Base-by-base conservation (phyloP, 2,329 filamentous ascomycete genomes). In the Stagonosporopsis cucurbitacearum region DNA sequence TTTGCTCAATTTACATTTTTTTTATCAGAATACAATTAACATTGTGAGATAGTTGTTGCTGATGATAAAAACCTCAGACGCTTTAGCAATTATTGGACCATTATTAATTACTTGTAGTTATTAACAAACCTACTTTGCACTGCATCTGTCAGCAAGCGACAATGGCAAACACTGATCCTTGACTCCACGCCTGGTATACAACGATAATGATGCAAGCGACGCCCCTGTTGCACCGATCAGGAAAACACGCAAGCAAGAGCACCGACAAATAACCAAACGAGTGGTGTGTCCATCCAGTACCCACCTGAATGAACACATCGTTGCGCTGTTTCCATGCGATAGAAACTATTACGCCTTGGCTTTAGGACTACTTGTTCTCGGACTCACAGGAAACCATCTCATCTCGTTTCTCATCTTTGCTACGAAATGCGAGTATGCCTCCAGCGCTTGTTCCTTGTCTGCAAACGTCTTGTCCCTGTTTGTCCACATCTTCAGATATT, bases 401-500 rank as follows among this genome's bases (percentile, higher is more conserved):
- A 59, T 60, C 6, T 57, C 61, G 6, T 50, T 53, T 25, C 63
- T 64, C 66, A 64, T 66, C 50, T 65, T 67, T 49, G 60, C 64
- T 13, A 59, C 60, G 46, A 69, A 70, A 12, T 62, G 61, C 22
- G 69, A 17, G 32, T 70, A 70, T 20, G 59, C 60, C 50, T 70
- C 60, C 13, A 70, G 54, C 13, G 67, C 67, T 32, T 68, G 64
- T 13, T 61, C 56, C 44, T 68, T 62, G 6, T 60, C 64, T 5
- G 36, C 41, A 35, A 54, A 67, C 13, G 65, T 68, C 54, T 66
- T 68, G 28, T 64, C 60, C 13, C 60, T 60, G 22, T 70, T 67
- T 65, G 64, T 70, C 67, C 67, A 70, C 66, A 69, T 68, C 50
- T 68, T 69, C 28, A 70, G 50, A 33, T 70, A 70, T 48, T 69